Evolutionary conservation across 495 filamentous ascomycete species (phyloP), one percentile per base, ranked within the genome.

Genomic region (Pyrenopolyporus hunteri): DNA sequence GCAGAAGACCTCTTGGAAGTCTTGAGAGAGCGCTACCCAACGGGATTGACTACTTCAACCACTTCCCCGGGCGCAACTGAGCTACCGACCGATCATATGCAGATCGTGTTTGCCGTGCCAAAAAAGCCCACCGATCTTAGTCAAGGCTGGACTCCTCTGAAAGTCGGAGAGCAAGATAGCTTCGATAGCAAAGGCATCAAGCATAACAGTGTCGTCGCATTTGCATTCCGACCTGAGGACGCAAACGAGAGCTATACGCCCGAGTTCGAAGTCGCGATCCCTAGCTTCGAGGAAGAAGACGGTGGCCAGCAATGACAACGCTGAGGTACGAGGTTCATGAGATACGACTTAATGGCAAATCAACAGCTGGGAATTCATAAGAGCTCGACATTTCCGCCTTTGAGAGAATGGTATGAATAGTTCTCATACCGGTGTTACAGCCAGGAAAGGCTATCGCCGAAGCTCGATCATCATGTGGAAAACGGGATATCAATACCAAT

Each of bases 161-260:
- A 53, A 13, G 48, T 61, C 35, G 53, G 51, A 11, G 74, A 74
- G 53, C 66, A 69, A 25, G 77, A 76, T 16, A 75, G 72, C 1
- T 67, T 72, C 3, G 68, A 59, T 14, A 76, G 72, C 36, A 78
- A 74, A 46, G 61, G 69, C 19, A 59, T 83, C 25, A 73, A 72
- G 33, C 83, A 91, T 59, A 85, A 85, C 11, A 75, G 77, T n/a
- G 64, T 81, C 2, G 67, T 93, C 31, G 90, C 90, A n/a, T 93
- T 93, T 74, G 82, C 82, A 33, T 86, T 91, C 57, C 70, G 69
- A 46, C 73, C 70, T 33, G 67, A 75, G 3, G 69, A 75, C 36
- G 76, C 75, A 10, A 73, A 78, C 35, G 77, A 81, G 9, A 61
- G 74, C n/a, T 79, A 76, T n/a, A 76, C 83, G 17, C 76, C 79